phyloP scores from a whole-genome alignment of 352 stramenopile genomes.

The Bremia lactucae region DNA sequence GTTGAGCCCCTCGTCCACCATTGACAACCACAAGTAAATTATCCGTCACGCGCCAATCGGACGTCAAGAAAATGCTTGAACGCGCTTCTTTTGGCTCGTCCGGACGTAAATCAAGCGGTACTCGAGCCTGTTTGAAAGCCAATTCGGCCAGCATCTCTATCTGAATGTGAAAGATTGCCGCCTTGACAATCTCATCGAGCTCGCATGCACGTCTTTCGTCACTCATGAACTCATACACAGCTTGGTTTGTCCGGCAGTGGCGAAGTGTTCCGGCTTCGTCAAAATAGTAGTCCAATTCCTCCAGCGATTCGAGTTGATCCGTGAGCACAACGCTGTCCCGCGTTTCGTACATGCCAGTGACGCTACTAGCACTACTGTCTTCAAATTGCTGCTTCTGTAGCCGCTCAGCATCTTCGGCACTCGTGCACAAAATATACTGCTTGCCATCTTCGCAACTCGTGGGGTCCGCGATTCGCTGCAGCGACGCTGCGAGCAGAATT shows the following conservation, averaged over 20 bases:
- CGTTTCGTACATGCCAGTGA: slow-evolving; percentile 1
- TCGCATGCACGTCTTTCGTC: slow-evolving; percentile 53
- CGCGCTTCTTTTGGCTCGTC: slow-evolving; percentile 59
- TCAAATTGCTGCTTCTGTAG: slow-evolving; percentile 37
- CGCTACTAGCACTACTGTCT: slow-evolving; percentile 18
- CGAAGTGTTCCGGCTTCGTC: slow-evolving; percentile 53
- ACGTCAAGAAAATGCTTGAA: slow-evolving; percentile 59
- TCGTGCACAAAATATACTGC: slow-evolving; percentile 63
- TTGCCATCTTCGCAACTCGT: slow-evolving; percentile 49
- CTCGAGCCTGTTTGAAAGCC: slow-evolving; percentile 59
- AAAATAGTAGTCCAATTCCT: slow-evolving; percentile 76
- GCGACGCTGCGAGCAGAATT: slow-evolving; percentile 42
- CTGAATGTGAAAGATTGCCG: slow-evolving; percentile 77
- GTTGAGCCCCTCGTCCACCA: slow-evolving; percentile 47
- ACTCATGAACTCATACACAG: slow-evolving; percentile 68
- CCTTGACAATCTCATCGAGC: slow-evolving; percentile 72
- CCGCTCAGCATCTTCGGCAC: slow-evolving; percentile 21
- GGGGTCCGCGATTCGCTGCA: slow-evolving; percentile 30
- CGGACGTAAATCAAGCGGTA: slow-evolving; percentile 43
- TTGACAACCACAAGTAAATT: slow-evolving; percentile 69
- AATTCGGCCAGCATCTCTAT: slow-evolving; percentile 78
- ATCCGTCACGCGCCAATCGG: slow-evolving; percentile 47
- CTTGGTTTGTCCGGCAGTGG: slow-evolving; percentile 61
- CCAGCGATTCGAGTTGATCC: slow-evolving; percentile 59
- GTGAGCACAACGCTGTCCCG: slow-evolving; percentile 37